phyloP scores from a whole-genome alignment of 2,329 filamentous ascomycete species.

The Coniochaeta sp. region DNA sequence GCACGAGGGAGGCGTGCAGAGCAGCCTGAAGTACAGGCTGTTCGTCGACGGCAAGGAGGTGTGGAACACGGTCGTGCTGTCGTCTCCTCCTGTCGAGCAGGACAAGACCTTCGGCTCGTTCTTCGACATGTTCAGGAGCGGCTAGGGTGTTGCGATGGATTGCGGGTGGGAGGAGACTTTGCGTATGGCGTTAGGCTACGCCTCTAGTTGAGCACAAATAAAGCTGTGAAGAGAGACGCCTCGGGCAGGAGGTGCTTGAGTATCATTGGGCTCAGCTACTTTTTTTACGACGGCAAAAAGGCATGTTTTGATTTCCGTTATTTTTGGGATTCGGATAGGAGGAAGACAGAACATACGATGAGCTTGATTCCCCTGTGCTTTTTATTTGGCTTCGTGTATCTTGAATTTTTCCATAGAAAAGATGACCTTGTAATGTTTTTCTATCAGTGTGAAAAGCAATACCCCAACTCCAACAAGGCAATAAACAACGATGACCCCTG shows the following conservation, averaged over 20 bases:
- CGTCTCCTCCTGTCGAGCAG: slow-evolving; percentile 31
- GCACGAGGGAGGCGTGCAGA: slow-evolving; percentile 56
- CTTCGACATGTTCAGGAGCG: slow-evolving; percentile 34
- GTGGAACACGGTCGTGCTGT: slow-evolving; percentile 60
- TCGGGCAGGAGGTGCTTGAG: no score
- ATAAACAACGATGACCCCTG: no score
- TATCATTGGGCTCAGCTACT: no score
- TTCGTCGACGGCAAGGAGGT: slow-evolving; percentile 74
- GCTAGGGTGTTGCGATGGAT: no score
- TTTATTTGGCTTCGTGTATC: neutral
- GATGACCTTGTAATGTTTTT: neutral
- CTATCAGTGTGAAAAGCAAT: neutral
- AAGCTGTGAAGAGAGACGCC: no score
- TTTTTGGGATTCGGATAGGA: no score
- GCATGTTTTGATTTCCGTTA: no score
- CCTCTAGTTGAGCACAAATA: neutral
- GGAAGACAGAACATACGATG: no score
- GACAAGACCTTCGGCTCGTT: slow-evolving; percentile 29
- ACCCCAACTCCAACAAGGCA: no score
- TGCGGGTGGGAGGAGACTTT: neutral
- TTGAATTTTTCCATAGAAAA: neutral
- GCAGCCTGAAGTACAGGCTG: slow-evolving; percentile 70
- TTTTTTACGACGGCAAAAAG: no score
- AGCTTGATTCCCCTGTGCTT: neutral
- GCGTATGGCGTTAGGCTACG: neutral